Evolutionary conservation across 163 green algal genomes (phyloP).

Genomic region (Volvox carteri): DNA sequence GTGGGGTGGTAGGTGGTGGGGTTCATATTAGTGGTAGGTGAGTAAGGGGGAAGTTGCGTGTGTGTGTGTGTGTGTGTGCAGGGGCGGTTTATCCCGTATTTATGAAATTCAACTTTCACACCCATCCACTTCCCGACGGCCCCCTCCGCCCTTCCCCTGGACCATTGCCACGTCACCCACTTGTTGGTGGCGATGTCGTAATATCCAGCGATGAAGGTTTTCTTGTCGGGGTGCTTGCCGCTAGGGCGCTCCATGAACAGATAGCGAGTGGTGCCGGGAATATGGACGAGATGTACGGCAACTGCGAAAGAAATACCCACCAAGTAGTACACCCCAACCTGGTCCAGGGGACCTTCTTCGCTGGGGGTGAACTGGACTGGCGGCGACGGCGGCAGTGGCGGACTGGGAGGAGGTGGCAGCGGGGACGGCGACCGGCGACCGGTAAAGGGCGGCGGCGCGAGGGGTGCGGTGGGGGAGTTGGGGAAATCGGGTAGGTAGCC

Average conservation of each 20-base stretch:
- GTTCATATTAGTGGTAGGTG: too few relatives aligned
- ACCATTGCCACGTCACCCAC: constrained; percentile 36
- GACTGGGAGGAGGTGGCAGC: constrained; percentile 18
- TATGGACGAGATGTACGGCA: constrained; percentile 56
- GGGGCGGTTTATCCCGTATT: too few relatives aligned
- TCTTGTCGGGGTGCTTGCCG: constrained; percentile 59
- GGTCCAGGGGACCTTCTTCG: constrained; percentile 13
- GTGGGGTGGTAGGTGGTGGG: too few relatives aligned
- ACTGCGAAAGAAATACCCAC: constrained; percentile 27
- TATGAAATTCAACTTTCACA: too few relatives aligned
- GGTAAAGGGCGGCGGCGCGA: constrained; percentile 17
- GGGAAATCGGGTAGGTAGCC: constrained; percentile 50
- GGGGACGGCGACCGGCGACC: background rate
- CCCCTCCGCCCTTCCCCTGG: too few relatives aligned
- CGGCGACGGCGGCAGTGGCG: constrained; percentile 19
- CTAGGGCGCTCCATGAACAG: constrained; percentile 63
- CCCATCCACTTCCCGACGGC: too few relatives aligned
- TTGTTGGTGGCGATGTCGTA: constrained; percentile 57
- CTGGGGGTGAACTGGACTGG: background rate
- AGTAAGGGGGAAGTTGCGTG: too few relatives aligned
- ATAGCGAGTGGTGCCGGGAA: constrained; percentile 54
- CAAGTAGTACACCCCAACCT: constrained; percentile 32
- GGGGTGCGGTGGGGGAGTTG: background rate
- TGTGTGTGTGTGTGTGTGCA: too few relatives aligned
- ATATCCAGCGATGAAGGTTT: constrained; percentile 51